Evolutionary conservation across 129 eudicot genomes (phyloP).

Genomic region (Ambrosia trifida): DNA sequence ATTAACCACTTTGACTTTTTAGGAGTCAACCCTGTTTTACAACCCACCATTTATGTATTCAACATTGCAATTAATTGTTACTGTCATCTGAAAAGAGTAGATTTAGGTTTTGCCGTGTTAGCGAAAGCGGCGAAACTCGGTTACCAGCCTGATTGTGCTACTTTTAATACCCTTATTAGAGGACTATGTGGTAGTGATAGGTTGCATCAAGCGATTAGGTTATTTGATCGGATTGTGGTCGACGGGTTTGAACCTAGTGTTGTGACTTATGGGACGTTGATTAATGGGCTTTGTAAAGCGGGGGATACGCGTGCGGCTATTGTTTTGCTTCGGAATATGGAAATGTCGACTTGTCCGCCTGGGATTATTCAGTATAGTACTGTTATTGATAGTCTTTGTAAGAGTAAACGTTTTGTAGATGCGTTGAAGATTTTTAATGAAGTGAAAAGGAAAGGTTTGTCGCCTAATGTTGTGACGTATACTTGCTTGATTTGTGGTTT

Average conservation of each 20-base stretch:
- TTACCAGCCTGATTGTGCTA: conserved; percentile 31
- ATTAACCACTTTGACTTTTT: conserved; percentile 33
- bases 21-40: conserved; percentile 14
- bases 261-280: conserved; percentile 33
- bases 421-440: conserved; percentile 30
- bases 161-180: conserved; percentile 34
- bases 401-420: conserved; percentile 10
- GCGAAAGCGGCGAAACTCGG: conserved; percentile 37
- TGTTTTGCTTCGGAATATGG: conserved; percentile 25
- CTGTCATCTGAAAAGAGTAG: conserved; percentile 25
- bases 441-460: conserved; percentile 27
- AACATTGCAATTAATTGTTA: conserved; percentile 23
- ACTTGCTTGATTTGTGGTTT: conserved; percentile 34
- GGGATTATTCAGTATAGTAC: conserved; percentile 28
- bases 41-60: conserved; percentile 32
- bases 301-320: conserved; percentile 26
- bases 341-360: conserved; percentile 23
- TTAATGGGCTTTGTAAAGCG: conserved; percentile 32
- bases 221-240: conserved; percentile 21
- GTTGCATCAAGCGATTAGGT: conserved; percentile 17
- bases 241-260: conserved; percentile 24
- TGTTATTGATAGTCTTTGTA: conserved; percentile 30
- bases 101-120: conserved; percentile 26
- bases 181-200: conserved; percentile 31
- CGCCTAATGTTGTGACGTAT: conserved; percentile 37